Conservation (phyloP, 495 filamentous ascomycete species). For the Annulohypoxylon nitens region DNA sequence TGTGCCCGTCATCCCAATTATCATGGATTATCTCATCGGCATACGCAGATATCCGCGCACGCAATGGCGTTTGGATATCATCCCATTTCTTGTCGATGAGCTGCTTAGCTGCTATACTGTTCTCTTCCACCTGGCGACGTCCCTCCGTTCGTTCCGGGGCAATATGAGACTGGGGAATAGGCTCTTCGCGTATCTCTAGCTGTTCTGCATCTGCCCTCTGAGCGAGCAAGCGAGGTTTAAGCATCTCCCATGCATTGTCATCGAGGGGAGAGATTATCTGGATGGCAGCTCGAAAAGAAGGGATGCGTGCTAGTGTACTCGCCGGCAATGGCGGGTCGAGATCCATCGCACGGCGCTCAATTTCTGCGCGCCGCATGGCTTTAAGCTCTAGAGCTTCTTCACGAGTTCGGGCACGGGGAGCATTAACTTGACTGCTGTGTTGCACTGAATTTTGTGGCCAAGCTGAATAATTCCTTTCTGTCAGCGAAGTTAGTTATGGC, state of each 20-base stretch:
- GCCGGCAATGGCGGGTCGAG: slow-evolving; percentile 72
- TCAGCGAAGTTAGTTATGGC: neutral
- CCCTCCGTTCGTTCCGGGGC: slow-evolving; percentile 19
- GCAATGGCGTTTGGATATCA: slow-evolving; percentile 72
- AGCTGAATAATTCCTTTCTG: slow-evolving; percentile 13
- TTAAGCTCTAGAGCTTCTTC: slow-evolving; percentile 68
- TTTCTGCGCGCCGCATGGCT: slow-evolving; percentile 70
- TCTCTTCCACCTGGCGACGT: slow-evolving; percentile 44
- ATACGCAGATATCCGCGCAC: slow-evolving; percentile 68
- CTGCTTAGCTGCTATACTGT: slow-evolving; percentile 65
- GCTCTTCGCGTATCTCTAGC: slow-evolving; percentile 63
- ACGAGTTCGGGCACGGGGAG: slow-evolving; percentile 54
- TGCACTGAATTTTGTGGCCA: neutral
- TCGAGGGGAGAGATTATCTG: slow-evolving; percentile 73
- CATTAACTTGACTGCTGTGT: slow-evolving; percentile 20
- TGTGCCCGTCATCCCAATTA: slow-evolving; percentile 68
- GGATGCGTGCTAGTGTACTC: slow-evolving; percentile 71
- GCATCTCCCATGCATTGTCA: slow-evolving; percentile 72
- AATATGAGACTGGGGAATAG: slow-evolving; percentile 22
- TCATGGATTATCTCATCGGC: slow-evolving; percentile 74
- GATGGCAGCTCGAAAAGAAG: slow-evolving; percentile 76
- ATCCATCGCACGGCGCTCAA: slow-evolving; percentile 72
- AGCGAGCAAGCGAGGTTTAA: slow-evolving; percentile 73
- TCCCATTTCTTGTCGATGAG: slow-evolving; percentile 75
- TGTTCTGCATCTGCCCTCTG: slow-evolving; percentile 71